phyloP scores from a whole-genome alignment of 345 rosid genomes.

The Hibiscus trionum region DNA sequence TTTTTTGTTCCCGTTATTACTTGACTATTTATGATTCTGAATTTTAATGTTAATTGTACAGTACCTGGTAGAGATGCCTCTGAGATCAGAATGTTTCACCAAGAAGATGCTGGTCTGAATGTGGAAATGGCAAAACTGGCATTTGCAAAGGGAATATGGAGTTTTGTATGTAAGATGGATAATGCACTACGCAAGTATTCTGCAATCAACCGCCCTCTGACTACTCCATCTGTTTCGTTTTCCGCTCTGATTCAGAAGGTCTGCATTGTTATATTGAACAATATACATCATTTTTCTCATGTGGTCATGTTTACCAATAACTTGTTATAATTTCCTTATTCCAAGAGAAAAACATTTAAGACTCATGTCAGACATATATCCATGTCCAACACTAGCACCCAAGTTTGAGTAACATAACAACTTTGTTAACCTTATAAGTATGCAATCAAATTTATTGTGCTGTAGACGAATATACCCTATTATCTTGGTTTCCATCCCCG shows the following conservation, averaged over 20 bases:
- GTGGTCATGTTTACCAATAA: background rate
- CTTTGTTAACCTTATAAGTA: background rate
- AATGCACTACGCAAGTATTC: constrained; percentile 59
- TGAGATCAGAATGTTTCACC: constrained; percentile 82
- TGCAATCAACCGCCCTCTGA: constrained; percentile 21
- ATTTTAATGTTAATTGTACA: constrained; percentile 29
- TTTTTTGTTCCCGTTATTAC: background rate
- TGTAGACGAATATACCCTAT: background rate
- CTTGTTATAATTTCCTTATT: background rate
- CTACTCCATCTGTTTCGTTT: constrained; percentile 35
- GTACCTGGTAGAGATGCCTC: constrained; percentile 79
- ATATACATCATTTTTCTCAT: background rate
- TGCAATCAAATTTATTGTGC: background rate
- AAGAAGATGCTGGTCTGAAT: constrained; percentile 90
- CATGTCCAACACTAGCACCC: background rate
- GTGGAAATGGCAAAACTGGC: constrained; percentile 81
- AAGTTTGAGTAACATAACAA: background rate
- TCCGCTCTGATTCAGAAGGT: constrained; percentile 61
- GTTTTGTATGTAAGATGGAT: constrained; percentile 87
- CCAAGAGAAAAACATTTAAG: background rate
- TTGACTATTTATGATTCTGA: background rate
- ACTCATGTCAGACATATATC: background rate
- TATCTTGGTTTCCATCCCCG: background rate
- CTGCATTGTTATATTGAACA: constrained; percentile 13
- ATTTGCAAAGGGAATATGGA: constrained; percentile 90